Conservation (phyloP, 768 basidiomycete species). For the Phaffia australis region DNA sequence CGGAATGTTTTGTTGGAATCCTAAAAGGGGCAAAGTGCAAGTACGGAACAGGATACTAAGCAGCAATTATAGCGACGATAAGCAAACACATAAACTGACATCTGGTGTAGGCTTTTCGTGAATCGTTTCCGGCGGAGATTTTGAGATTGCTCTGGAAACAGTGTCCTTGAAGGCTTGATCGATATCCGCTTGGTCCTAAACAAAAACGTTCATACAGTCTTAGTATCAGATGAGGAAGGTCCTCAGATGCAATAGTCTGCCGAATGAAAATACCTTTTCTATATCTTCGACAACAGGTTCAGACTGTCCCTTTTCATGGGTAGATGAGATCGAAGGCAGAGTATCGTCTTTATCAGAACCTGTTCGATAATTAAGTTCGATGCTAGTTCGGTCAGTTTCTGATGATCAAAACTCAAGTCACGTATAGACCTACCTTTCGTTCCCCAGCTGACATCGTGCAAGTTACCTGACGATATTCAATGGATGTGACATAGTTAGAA, state of each 20-base stretch:
- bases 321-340: constrained; percentile 76
- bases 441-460: constrained; percentile 70
- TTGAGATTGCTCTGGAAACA: constrained; percentile 38
- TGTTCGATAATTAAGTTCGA: neutral
- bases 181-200: constrained; percentile 51
- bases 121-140: constrained; percentile 23
- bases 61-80: neutral
- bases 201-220: neutral
- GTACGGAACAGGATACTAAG: neutral
- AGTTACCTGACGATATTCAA: constrained; percentile 4
- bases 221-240: neutral
- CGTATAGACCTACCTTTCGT: constrained; percentile 61
- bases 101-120: constrained; percentile 33
- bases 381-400: too few species aligned
- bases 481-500: neutral
- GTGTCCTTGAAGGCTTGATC: constrained; percentile 87
- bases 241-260: neutral
- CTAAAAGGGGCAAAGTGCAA: constrained; percentile 21
- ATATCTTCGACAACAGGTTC: constrained; percentile 76
- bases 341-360: constrained; percentile 74
- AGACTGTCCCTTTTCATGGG: constrained; percentile 59
- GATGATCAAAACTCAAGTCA: neutral
- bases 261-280: constrained; percentile 46
- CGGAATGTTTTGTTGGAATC: constrained; percentile 36
- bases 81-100: constrained; percentile 25